A percentile compares a stretch with the other conserved stretches of the same genome.
Conservation (phyloP, 192 early-diverging fungal species). For the Umbelopsis vinacea region DNA sequence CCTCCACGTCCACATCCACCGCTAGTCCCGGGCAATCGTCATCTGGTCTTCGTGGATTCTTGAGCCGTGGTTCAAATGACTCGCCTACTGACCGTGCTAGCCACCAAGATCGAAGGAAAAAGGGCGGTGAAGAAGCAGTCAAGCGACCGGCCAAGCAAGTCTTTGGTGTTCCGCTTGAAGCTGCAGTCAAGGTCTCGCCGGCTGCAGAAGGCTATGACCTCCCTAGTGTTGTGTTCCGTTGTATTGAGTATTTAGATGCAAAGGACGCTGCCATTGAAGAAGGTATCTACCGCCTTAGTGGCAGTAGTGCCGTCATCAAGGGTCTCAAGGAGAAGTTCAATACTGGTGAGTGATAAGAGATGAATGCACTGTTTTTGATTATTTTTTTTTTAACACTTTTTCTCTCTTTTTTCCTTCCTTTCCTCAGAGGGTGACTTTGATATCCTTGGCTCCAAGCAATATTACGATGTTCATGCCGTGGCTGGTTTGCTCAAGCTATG, state of each 20-base stretch:
- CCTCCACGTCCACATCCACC: slow-evolving; percentile 15
- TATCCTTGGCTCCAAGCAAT: slow-evolving; percentile 60
- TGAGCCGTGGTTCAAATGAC: slow-evolving; percentile 26
- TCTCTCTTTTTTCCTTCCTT: slow-evolving; percentile 48
- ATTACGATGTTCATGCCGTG: slow-evolving; percentile 93
- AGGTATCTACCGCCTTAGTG: slow-evolving; percentile 93
- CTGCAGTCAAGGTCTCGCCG: slow-evolving; percentile 70
- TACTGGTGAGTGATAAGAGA: slow-evolving; percentile 32
- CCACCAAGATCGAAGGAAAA: slow-evolving; percentile 26
- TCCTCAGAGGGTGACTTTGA: slow-evolving; percentile 73
- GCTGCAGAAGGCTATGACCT: slow-evolving; percentile 80
- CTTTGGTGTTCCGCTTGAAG: slow-evolving; percentile 88
- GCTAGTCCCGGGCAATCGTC: slow-evolving; percentile 6
- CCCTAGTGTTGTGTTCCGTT: slow-evolving; percentile 91
- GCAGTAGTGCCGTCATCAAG: slow-evolving; percentile 74
- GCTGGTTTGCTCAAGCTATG: slow-evolving; percentile 92
- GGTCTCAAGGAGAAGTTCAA: slow-evolving; percentile 84
- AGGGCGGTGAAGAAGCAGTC: neutral
- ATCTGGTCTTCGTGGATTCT: slow-evolving; percentile 27
- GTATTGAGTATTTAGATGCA: slow-evolving; percentile 94
- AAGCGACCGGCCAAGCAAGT: slow-evolving; percentile 46
- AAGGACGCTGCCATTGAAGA: slow-evolving; percentile 90
- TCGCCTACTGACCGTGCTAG: neutral
- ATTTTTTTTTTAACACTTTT: too few relatives aligned
- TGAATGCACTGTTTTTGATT: neutral